A percentile compares a stretch with the other conserved stretches of the same genome.
Evolutionary conservation across 139 green algal species (phyloP).

Genomic region (Asterochloris sp.): DNA sequence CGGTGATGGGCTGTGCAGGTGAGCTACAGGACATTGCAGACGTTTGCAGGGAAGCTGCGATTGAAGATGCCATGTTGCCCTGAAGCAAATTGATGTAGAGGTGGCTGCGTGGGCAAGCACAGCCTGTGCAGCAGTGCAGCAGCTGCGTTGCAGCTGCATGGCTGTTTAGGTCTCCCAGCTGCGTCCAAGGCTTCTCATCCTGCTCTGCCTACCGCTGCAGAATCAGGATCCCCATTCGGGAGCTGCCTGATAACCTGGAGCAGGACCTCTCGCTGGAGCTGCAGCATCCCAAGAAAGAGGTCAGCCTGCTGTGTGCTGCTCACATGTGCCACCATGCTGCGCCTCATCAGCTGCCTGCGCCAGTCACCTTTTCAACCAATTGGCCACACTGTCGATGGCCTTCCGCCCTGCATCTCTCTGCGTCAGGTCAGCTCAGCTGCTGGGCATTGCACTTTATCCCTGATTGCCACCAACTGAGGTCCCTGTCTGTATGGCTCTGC

Average conservation of each 20-base stretch:
- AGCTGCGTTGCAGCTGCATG: no score
- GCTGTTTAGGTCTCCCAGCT: no score
- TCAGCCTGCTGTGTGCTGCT: not conserved
- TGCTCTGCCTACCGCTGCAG: not conserved
- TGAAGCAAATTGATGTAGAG: no score
- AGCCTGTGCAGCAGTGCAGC: no score
- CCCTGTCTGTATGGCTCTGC: not conserved
- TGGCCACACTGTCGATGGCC: not conserved
- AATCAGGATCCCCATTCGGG: not conserved
- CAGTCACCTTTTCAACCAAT: not conserved
- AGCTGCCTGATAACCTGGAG: conserved; percentile 3
- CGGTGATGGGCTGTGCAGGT: no score
- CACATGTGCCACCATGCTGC: not conserved
- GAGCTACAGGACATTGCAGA: no score
- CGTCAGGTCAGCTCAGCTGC: not conserved
- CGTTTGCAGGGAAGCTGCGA: no score
- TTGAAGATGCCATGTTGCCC: no score
- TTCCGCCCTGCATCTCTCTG: not conserved
- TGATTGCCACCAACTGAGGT: not conserved
- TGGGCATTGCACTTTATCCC: not conserved
- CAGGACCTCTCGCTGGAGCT: conserved; percentile 19
- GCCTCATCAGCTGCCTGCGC: not conserved
- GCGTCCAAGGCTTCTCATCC: no score
- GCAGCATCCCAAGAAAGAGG: conserved; percentile 8
- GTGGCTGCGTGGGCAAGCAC: no score